phyloP scores from a whole-genome alignment of 2,329 filamentous ascomycete genomes.

The Diaporthe humulicola region DNA sequence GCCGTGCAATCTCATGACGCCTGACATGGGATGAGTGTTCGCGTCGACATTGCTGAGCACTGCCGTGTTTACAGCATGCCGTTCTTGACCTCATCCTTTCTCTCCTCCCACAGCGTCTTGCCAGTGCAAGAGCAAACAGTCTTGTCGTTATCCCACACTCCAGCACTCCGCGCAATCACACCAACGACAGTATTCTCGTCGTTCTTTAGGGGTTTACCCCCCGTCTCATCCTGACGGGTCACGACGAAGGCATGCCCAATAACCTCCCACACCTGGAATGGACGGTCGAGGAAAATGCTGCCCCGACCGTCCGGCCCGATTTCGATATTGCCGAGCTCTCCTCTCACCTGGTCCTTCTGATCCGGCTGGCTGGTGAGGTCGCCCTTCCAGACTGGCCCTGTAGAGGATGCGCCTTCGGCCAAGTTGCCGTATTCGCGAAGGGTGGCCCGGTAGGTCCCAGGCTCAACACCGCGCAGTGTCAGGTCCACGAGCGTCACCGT shows the following conservation, averaged over 20 bases:
- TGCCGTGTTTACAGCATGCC: constrained; percentile 82
- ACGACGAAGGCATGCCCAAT: constrained; percentile 95
- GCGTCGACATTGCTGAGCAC: neutral
- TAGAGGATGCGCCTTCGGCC: constrained; percentile 83
- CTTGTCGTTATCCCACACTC: constrained; percentile 99
- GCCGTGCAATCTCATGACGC: constrained; percentile 7
- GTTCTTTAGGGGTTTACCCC: constrained; percentile 73
- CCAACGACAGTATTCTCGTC: constrained; percentile 90
- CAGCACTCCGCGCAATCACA: constrained; percentile 93
- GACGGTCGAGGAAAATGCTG: constrained; percentile 83
- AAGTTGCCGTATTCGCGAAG: constrained; percentile 91
- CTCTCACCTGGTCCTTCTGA: constrained; percentile 63
- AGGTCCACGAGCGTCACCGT: constrained; percentile 87
- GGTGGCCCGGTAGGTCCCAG: constrained; percentile 86
- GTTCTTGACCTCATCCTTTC: constrained; percentile 87
- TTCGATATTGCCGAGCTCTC: constrained; percentile 80
- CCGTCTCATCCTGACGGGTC: constrained; percentile 72
- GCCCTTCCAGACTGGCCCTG: constrained; percentile 83
- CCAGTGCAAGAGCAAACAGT: constrained; percentile 97
- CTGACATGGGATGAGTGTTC: too few species aligned
- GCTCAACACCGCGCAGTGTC: constrained; percentile 83
- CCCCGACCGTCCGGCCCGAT: constrained; percentile 83
- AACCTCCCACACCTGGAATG: constrained; percentile 93
- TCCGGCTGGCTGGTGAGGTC: constrained; percentile 54
- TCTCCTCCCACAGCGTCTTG: constrained; percentile 98